Percentiles rank a stretch among this genome's conserved stretches.
These are phyloP conservation scores for Whalleya microplaca DNA, from an alignment of 2,329 filamentous ascomycete species.

Conservation along the genomic window DNA sequence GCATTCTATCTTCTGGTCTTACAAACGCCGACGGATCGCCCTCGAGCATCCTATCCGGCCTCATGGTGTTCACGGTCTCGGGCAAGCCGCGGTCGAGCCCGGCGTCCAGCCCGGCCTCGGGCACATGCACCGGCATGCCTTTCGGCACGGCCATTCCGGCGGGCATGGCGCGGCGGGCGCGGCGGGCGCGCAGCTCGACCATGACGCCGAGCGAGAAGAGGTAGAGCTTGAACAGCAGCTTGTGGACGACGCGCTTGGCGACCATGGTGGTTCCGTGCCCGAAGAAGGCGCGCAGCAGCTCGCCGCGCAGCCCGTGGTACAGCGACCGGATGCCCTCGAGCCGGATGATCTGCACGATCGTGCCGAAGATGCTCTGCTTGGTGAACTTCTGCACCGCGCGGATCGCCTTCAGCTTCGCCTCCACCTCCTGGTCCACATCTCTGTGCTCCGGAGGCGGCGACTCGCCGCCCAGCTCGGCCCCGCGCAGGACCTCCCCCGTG, in stretches of 20 bases:
- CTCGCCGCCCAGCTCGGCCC: slow-evolving; percentile 20
- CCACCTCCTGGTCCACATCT: slow-evolving; percentile 28
- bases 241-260: slow-evolving; percentile 78
- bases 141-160: not conserved
- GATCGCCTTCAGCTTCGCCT: slow-evolving; percentile 35
- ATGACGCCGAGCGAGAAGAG: slow-evolving; percentile 61
- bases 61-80: not conserved
- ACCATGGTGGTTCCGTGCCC: slow-evolving; percentile 87
- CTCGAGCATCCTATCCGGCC: not conserved
- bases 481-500: slow-evolving; percentile 18
- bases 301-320: slow-evolving; percentile 76
- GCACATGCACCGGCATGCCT: not conserved
- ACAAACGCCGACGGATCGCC: not conserved
- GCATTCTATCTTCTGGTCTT: not conserved
- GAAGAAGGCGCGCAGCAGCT: slow-evolving; percentile 83
- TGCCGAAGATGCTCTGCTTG: slow-evolving; percentile 62
- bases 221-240: slow-evolving; percentile 72
- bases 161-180: slow-evolving; percentile 1
- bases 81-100: not conserved
- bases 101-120: not conserved
- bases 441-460: not conserved
- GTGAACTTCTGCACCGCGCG: slow-evolving; percentile 34
- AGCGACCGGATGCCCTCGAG: slow-evolving; percentile 70
- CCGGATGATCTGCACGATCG: slow-evolving; percentile 60
- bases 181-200: slow-evolving; percentile 19